Evolutionary conservation across 805 yeast species (phyloP).

Genomic region (Pichia thaimueangensis): DNA sequence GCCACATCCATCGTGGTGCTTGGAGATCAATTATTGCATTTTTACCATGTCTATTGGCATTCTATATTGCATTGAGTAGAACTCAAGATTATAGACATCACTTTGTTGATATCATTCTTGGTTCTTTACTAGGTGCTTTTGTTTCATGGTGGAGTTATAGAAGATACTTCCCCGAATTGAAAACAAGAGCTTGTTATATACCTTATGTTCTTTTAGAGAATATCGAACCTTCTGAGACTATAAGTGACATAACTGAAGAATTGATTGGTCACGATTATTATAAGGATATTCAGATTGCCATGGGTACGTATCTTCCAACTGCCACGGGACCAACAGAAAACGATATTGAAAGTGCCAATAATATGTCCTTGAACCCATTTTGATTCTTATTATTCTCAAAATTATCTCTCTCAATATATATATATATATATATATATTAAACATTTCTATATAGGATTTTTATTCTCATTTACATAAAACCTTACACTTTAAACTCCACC

Average conservation of each 20-base stretch:
- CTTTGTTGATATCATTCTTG: constrained; percentile 74
- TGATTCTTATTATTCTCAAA: neutral
- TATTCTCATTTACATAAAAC: neutral
- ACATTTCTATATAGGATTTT: neutral
- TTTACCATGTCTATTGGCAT: constrained; percentile 62
- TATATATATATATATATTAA: neutral
- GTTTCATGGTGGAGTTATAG: constrained; percentile 55
- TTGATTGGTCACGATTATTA: constrained; percentile 9
- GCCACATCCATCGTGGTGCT: constrained; percentile 40
- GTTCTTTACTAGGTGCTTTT: constrained; percentile 57
- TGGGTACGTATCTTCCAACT: constrained; percentile 10
- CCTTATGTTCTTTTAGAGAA: constrained; percentile 29
- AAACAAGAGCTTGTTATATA: constrained; percentile 31
- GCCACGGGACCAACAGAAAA: constrained; percentile 1
- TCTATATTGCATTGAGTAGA: constrained; percentile 73
- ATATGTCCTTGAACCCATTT: constrained; percentile 5
- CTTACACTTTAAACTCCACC: constrained; percentile 5
- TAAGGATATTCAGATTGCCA: constrained; percentile 8
- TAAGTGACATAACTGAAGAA: constrained; percentile 1
- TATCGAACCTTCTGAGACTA: neutral
- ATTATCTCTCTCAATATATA: neutral
- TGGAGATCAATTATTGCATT: constrained; percentile 54
- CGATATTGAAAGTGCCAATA: constrained; percentile 1
- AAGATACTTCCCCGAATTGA: constrained; percentile 43
- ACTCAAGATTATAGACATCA: constrained; percentile 94